Evolutionary conservation across 768 basidiomycete genomes (phyloP), one percentile per base, ranked within the genome.

Genomic region (Symmetrospora coprosmae): DNA sequence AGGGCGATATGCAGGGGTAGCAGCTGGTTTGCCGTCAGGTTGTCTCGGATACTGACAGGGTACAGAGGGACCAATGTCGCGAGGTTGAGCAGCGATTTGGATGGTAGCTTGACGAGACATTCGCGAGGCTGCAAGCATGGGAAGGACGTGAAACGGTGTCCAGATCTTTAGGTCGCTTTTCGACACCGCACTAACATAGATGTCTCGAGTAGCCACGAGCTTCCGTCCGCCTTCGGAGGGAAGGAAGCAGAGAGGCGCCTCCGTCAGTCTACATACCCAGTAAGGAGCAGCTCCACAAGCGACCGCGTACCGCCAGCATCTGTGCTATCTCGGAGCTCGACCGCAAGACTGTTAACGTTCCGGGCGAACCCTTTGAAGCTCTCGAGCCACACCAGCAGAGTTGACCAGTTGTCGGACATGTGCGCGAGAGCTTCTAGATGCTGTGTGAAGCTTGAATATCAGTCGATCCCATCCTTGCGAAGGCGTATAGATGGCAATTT

Each of bases 1-100:
- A 90, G 74, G 38, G 80, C 76, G 9, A 94, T 76, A 75, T 94
- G 87, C 61, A 96, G 73, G 5, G 87, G 81, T 31, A 94, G 78
- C 16, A 86, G 71, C 68, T 94, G 90, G 3, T 77, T 78, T 9
- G 86, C 84, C 23, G 78, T 80, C 62, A 72, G 55, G 14, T 38
- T 51, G 84, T 70, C 16, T 68, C 53, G 21, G 25, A 64, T 50
- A 11, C 45, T 55, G 1, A 69, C 45, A 33, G 82, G 79, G 72
- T 88, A 85, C 39, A 80, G 73, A 2, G 77, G 73, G 23, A 72
- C 71, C 33, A 94, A 77, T 0, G 89, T 90, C 45, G 76, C 74
- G 37, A 76, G 73, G 72, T 91, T 96, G 65, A 92, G 73, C 64
- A 94, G 72, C 0, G 82, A 82, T 13, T 72, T 73, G 2, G 79